phyloP scores from a whole-genome alignment of 257 asterid species.

The Leonotis leonurus region DNA sequence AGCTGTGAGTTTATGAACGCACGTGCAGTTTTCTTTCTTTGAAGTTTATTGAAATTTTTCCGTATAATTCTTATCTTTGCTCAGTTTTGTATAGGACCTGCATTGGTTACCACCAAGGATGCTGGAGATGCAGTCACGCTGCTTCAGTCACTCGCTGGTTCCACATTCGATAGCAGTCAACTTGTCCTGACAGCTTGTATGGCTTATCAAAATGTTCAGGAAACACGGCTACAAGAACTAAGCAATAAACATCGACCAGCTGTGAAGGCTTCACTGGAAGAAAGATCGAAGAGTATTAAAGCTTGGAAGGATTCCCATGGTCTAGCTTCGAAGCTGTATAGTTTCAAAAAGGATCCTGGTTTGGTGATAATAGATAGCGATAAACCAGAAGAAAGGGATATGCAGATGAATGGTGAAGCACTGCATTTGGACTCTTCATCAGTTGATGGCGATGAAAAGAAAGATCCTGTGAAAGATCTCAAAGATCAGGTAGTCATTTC shows the following conservation, averaged over 20 bases:
- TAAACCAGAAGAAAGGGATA: constrained; percentile 31
- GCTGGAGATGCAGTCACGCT: constrained; percentile 95
- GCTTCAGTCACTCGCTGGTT: constrained; percentile 83
- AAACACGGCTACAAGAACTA: constrained; percentile 55
- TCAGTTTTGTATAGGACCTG: constrained; percentile 75
- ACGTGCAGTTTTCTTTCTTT: neutral
- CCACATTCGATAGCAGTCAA: constrained; percentile 95
- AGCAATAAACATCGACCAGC: constrained; percentile 79
- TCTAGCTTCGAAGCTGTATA: constrained; percentile 63
- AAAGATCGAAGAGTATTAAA: constrained; percentile 59
- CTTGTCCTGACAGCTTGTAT: constrained; percentile 92
- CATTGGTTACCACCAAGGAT: constrained; percentile 86
- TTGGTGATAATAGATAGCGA: constrained; percentile 28
- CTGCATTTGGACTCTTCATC: constrained; percentile 30
- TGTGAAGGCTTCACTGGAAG: constrained; percentile 65
- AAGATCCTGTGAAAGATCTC: constrained; percentile 66
- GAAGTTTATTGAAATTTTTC: neutral
- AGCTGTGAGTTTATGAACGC: neutral
- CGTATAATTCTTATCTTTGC: constrained; percentile 23
- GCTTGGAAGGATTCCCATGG: constrained; percentile 62
- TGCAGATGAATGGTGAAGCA: constrained; percentile 40
- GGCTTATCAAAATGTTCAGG: constrained; percentile 80
- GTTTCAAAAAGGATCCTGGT: constrained; percentile 59
- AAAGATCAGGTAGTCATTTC: constrained; percentile 68
- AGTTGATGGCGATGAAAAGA: constrained; percentile 39